phyloP scores from a whole-genome alignment of 2,329 filamentous ascomycete genomes.

The Phaeophleospora eucalypticola region DNA sequence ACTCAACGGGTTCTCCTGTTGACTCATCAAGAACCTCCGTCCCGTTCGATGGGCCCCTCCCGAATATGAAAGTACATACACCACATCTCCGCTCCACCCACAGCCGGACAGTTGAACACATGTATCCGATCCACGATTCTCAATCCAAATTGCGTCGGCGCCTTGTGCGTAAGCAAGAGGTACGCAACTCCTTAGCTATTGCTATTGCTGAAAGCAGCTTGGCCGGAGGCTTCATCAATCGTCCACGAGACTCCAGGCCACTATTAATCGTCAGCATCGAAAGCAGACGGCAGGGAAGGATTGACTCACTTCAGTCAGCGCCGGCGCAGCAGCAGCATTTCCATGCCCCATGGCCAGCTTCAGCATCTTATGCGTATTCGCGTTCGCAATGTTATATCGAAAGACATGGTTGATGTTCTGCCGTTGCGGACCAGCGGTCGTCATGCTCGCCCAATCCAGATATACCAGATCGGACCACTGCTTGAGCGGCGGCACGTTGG shows the following conservation, averaged over 20 bases:
- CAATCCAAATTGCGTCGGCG: background rate
- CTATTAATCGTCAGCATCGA: background rate
- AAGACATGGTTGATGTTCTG: conserved; percentile 1
- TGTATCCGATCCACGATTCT: conserved; percentile 3
- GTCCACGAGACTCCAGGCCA: conserved; percentile 1
- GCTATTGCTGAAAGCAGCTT: background rate
- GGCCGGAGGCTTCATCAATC: background rate
- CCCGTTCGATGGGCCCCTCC: background rate
- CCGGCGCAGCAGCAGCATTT: background rate
- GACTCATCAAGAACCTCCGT: no score
- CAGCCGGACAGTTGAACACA: conserved; percentile 1
- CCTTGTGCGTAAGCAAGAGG: conserved; percentile 3
- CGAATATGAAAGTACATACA: conserved; percentile 2
- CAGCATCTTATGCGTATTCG: background rate
- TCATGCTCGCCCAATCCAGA: background rate
- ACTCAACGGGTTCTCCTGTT: no score
- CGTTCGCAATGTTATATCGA: background rate
- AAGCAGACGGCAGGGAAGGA: background rate
- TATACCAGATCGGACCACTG: conserved; percentile 1
- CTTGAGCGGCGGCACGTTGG: background rate
- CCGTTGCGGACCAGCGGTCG: background rate
- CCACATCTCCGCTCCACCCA: background rate
- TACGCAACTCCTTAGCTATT: background rate
- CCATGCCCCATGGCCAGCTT: background rate
- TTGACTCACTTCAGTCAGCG: background rate